Base-by-base conservation (phyloP, 2,329 filamentous ascomycete genomes). In the Talaromyces albobiverticillius region DNA sequence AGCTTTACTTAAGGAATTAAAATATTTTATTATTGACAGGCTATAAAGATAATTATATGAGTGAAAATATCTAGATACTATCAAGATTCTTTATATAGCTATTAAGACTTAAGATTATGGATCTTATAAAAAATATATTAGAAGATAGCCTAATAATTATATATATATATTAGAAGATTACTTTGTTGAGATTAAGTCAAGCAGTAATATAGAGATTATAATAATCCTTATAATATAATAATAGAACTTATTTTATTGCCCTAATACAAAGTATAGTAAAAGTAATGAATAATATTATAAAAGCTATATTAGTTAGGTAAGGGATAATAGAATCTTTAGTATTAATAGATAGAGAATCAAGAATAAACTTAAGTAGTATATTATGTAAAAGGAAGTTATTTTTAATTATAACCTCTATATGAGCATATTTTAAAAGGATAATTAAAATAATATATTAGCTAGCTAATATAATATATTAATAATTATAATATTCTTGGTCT, bases 241-340 rank as follows among this genome's bases (percentile, higher is more conserved):
- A 20, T 3, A 20, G 42, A 46, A 46, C 42, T 46, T 11, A 26
- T 18, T 40, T 29, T 18, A 40, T 22, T 40, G 36, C 47, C n/a
- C 34, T 50, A 20, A 50, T 32, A 20, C 47, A 50, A 36, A 50
- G 47, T 32, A 50, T 50, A 32, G 34, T 41, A 26, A 46, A 20
- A 46, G 42, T 46, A 46, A 16, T 20, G 42, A 46, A 46, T 18
- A 46, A 46, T 46, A 46, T 14, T 46, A 20, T 46, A 46, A 20
- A 20, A 46, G 42, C 42, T 46, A 10, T 11, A 46, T 26, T 46
- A 20, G 42, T 46, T 20, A 29, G 42, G 42, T 20, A 46, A 46
- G 18, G 42, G 42, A 46, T 46, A 18, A 46, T 13, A 20, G 42
- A 46, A 46, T 46, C 26, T 20, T 20, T 46, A 14, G 42, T 20